These are phyloP conservation scores for Cupressus sempervirens DNA, from an alignment of 75 land plant genomes.

Conservation along the genomic window DNA sequence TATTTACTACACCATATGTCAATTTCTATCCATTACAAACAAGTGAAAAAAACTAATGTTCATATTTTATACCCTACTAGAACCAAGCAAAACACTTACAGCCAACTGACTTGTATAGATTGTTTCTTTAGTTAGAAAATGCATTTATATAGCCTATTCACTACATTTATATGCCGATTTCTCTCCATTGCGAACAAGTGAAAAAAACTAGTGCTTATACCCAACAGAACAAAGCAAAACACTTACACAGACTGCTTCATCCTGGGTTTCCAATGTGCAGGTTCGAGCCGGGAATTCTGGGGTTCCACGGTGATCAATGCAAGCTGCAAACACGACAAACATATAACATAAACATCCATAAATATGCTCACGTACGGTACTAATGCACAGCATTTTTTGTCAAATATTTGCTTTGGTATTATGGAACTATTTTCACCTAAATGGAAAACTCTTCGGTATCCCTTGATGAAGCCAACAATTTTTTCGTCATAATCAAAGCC, in stretches of 20 bases:
- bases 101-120: neutral
- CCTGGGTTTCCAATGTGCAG: slow-evolving; percentile 65
- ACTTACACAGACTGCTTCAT: slow-evolving; percentile 87
- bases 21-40: neutral
- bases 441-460: slow-evolving; percentile 70
- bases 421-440: slow-evolving; percentile 45
- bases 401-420: neutral
- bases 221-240: neutral
- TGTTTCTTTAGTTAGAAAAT: neutral
- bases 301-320: slow-evolving; percentile 98
- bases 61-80: neutral
- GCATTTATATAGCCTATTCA: neutral
- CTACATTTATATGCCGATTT: neutral
- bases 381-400: neutral
- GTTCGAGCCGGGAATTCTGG: slow-evolving; percentile 84
- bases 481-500: slow-evolving; percentile 83
- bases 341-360: neutral
- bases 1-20: neutral
- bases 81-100: no score
- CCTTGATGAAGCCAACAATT: slow-evolving; percentile 76
- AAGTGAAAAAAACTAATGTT: neutral
- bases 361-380: neutral
- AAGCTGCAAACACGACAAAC: slow-evolving; percentile 48
- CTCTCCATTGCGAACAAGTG: neutral
- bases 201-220: neutral